Base-by-base conservation (phyloP, 1,284 basidiomycete genomes). In the Singerocomus rubriflavus region DNA sequence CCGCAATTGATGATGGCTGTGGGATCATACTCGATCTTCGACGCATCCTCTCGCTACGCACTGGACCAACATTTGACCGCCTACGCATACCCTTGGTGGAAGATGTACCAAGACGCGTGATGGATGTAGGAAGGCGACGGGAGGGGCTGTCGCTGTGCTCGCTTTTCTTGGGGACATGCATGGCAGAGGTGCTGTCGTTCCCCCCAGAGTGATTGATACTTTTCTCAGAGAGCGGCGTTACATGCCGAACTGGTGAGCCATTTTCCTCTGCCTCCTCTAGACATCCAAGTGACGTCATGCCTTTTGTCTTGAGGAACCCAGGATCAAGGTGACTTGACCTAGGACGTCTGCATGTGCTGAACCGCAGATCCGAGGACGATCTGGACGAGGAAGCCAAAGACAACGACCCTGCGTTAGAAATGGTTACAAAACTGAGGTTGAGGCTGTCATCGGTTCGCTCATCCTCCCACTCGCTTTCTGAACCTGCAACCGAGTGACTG, bases 401-500 rank as follows among this genome's bases (percentile, higher is more conserved):
- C 21, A 65, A 54, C 2, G 51, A 26, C 11, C 51, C 54, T 33
- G 59, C 58, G 37, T 63, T 64, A 13, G 76, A 69, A 30, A 68
- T 59, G 34, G 74, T 70, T 44, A 72, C 62, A 58, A 81, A 70
- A 63, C 73, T 79, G 52, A 79, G 54, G 54, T 73, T 80, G 57
- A 84, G 62, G 61, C 83, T 87, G 42, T 88, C 86, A 13, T 91
- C 87, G 2, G 85, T 87, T 69, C 79, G 84, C 62, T 91, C 90
- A 62, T 91, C 90, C 67, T 92, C 90, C 90, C 90, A 93, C 52
- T 92, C 91, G 63, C 84, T 88, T 60, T 92, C 88, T 4, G 86
- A 88, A 7, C 84, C 79, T 25, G 73, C 74, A 6, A 74, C 61
- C 2, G 82, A 80, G 39, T 62, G 67, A 35, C 57, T 57, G 38